Evolutionary conservation across 805 yeast genomes (phyloP), one percentile per base, ranked within the genome.

Genomic region (Saturnispora ahearnii): DNA sequence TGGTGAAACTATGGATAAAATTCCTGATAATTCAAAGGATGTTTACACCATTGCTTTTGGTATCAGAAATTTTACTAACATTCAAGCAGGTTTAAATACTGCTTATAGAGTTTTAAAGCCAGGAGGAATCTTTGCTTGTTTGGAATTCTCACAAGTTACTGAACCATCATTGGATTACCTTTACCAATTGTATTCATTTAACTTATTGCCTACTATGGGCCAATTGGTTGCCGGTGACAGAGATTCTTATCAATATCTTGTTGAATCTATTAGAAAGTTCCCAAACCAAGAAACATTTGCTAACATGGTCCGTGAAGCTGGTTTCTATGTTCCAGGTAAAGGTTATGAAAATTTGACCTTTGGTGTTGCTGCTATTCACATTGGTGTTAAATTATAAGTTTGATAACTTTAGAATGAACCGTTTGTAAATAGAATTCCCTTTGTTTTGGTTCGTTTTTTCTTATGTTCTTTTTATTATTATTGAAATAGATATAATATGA

Each of bases 21-120:
- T 93, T 56, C 84, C 82, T 44, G 89, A 84, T 60, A 81, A 84
- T 64, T 87, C 96, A 7, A 91, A 89, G 70, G 99, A 93, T 64
- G 81, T 93, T 46, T 93, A 93, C 68, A 93, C 99, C 2, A 89
- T 93, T 59, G 95, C 97, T 3, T 93, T 93, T 66, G 99, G 99
- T 52, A 93, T 93, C 70, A 81, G 99, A 68, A 93, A 93, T 69
- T 93, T 95, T 68, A 93, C 99, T 51, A 76, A 93, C 65, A 82
- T 93, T 59, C 96, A 90, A 68, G 89, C 88, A 5, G 99, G 98
- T 29, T 74, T 93, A 60, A 76, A 86, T 59, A 84, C 97, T n/a
- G 99, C 99, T 32, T 85, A 91, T 71, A 78, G 99, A 59, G 96
- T 91, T 30, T 78, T 93, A 64, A 87, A 84, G 67, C 98, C 98